Percentiles rank a stretch among this genome's conserved stretches.
Conservation (phyloP, 345 rosid species). For the Eutrema yunnanense region DNA sequence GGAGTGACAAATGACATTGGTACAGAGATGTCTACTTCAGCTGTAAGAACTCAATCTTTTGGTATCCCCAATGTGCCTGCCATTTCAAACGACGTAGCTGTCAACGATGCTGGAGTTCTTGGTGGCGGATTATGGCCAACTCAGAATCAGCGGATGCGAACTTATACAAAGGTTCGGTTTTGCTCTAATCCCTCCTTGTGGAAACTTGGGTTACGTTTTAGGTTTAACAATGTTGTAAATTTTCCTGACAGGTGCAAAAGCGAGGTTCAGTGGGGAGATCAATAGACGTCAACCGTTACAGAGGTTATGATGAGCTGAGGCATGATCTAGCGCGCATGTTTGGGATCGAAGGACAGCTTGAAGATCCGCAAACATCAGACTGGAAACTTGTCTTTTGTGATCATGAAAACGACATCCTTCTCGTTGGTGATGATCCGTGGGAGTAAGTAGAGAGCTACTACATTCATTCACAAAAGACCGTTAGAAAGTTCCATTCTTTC, state of each 20-base stretch:
- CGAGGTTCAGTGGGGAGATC: slow-evolving; percentile 98
- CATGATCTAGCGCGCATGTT: slow-evolving; percentile 93
- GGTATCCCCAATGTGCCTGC: slow-evolving; percentile 77
- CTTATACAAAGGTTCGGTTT: slow-evolving; percentile 79
- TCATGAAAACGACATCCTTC: slow-evolving; percentile 90
- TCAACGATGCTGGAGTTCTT: slow-evolving; percentile 69
- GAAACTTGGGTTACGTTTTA: neutral
- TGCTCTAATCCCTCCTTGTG: neutral
- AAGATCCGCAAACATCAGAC: slow-evolving; percentile 88
- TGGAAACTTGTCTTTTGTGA: slow-evolving; percentile 99
- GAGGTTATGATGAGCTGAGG: slow-evolving; percentile 74
- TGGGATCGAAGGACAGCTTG: slow-evolving; percentile 91
- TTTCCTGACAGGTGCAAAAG: slow-evolving; percentile 68
- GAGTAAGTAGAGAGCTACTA: slow-evolving; percentile 47
- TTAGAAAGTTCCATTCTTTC: neutral
- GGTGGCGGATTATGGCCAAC: slow-evolving; percentile 77
- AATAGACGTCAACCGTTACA: slow-evolving; percentile 86
- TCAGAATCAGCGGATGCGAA: slow-evolving; percentile 86
- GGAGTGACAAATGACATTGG: slow-evolving; percentile 72
- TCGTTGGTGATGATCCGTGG: slow-evolving; percentile 99
- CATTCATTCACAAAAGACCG: neutral
- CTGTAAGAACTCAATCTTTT: slow-evolving; percentile 82
- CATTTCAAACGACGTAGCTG: slow-evolving; percentile 67
- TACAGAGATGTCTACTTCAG: slow-evolving; percentile 88
- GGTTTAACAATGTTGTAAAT: neutral